Conservation (phyloP, 2,329 filamentous ascomycete species). For the Aaosphaeria arxii region DNA sequence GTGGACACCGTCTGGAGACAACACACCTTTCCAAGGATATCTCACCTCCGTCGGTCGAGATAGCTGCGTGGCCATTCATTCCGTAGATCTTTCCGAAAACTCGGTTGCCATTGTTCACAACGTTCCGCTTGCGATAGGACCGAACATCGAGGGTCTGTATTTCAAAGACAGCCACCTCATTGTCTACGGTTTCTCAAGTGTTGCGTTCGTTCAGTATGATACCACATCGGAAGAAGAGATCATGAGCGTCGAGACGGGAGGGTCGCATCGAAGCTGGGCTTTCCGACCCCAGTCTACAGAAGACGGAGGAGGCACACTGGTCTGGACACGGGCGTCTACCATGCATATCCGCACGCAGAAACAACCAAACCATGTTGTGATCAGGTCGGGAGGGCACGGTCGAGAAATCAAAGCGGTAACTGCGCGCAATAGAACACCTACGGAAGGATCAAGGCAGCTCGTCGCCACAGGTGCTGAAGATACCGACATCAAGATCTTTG, state of each 20-base stretch:
- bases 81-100: slow-evolving; percentile 22
- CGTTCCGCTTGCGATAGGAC: slow-evolving; percentile 67
- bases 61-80: slow-evolving; percentile 68
- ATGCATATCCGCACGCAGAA: slow-evolving; percentile 46
- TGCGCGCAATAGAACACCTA: slow-evolving; percentile 14
- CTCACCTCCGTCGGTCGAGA: slow-evolving; percentile 75
- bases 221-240: slow-evolving; percentile 68
- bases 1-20: slow-evolving; percentile 30
- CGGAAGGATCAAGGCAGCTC: slow-evolving; percentile 26
- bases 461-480: slow-evolving; percentile 70
- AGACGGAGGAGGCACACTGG: slow-evolving; percentile 52
- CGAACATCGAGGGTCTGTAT: slow-evolving; percentile 71
- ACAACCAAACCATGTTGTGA: slow-evolving; percentile 41
- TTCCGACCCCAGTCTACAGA: slow-evolving; percentile 38
- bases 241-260: slow-evolving; percentile 75
- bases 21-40: slow-evolving; percentile 37
- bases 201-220: slow-evolving; percentile 79
- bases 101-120: slow-evolving; percentile 58
- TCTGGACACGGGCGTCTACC: slow-evolving; percentile 70
- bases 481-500: slow-evolving; percentile 73
- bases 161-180: slow-evolving; percentile 57
- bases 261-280: slow-evolving; percentile 75
- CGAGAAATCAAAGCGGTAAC: slow-evolving; percentile 74
- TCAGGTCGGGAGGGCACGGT: slow-evolving; percentile 76
- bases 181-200: slow-evolving; percentile 78